Conservation (phyloP, 495 filamentous ascomycete species). For the Daldinia childiae region DNA sequence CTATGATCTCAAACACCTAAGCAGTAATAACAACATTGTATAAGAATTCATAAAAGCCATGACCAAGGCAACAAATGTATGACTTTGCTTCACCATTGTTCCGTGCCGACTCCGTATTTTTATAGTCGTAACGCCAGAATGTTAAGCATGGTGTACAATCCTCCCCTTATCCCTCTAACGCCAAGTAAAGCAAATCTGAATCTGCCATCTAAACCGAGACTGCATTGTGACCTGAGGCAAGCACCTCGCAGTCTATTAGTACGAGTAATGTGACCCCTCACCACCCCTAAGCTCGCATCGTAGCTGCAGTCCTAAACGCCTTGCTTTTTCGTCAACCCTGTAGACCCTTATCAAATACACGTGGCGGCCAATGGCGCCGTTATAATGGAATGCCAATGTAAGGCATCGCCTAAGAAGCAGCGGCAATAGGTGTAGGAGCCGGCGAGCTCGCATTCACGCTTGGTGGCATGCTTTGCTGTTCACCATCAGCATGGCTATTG, state of each 20-base stretch:
- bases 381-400: conserved; percentile 11
- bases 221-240: neutral
- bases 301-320: conserved; percentile 33
- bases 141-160: conserved; percentile 29
- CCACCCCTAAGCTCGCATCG: neutral
- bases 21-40: neutral
- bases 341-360: conserved; percentile 30
- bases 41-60: neutral
- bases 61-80: conserved; percentile 6
- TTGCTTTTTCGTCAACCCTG: conserved; percentile 35
- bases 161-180: conserved; percentile 3
- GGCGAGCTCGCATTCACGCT: conserved; percentile 56
- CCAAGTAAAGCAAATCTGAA: conserved; percentile 14
- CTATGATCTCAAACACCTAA: neutral
- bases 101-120: conserved; percentile 17
- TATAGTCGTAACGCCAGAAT: conserved; percentile 18
- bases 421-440: conserved; percentile 48
- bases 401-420: conserved; percentile 37
- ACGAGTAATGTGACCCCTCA: conserved; percentile 13
- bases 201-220: conserved; percentile 11
- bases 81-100: conserved; percentile 9
- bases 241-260: conserved; percentile 4
- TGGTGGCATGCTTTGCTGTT: conserved; percentile 55
- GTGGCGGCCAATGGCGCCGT: conserved; percentile 5
- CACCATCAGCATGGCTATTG: conserved; percentile 63